These are phyloP conservation scores for Trichophyton verrucosum DNA, from an alignment of 2,329 filamentous ascomycete genomes.

Conservation along the genomic window DNA sequence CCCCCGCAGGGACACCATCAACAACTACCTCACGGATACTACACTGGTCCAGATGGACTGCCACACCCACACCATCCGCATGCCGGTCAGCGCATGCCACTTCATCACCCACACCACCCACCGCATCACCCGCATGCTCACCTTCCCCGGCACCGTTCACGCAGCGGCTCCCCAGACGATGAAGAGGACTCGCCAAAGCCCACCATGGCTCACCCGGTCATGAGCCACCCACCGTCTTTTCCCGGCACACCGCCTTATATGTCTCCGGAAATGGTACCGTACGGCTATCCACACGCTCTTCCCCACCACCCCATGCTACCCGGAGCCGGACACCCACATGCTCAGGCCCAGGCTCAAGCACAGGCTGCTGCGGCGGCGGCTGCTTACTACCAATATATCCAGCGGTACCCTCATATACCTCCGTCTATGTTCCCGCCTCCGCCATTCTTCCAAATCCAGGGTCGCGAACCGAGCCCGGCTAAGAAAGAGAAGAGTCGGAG, in stretches of 20 bases:
- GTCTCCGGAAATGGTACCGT: conserved; percentile 28
- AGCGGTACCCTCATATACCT: conserved; percentile 22
- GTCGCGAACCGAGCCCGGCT: conserved; percentile 24
- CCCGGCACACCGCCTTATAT: conserved; percentile 7
- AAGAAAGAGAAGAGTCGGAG: neutral
- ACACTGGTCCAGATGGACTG: conserved; percentile 8
- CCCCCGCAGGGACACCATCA: conserved; percentile 5
- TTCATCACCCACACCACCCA: conserved; percentile 7
- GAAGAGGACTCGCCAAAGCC: conserved; percentile 22
- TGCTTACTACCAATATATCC: conserved; percentile 19
- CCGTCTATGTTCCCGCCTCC: conserved; percentile 25
- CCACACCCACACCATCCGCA: conserved; percentile 4
- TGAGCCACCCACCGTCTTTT: conserved; percentile 14
- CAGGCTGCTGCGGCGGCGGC: neutral
- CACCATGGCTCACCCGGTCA: conserved; percentile 19
- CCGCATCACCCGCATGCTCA: conserved; percentile 5
- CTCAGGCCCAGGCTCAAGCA: conserved; percentile 1
- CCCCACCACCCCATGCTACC: neutral
- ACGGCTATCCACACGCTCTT: conserved; percentile 13
- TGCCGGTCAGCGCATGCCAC: conserved; percentile 6
- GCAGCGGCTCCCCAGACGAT: conserved; percentile 15
- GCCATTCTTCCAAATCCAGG: conserved; percentile 26
- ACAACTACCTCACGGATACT: conserved; percentile 10
- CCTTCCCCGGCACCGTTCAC: conserved; percentile 9
- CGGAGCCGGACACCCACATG: conserved; percentile 13